These are phyloP conservation scores for Talaromyces marneffei DNA, from an alignment of 2,329 filamentous ascomycete species.

Conservation along the genomic window DNA sequence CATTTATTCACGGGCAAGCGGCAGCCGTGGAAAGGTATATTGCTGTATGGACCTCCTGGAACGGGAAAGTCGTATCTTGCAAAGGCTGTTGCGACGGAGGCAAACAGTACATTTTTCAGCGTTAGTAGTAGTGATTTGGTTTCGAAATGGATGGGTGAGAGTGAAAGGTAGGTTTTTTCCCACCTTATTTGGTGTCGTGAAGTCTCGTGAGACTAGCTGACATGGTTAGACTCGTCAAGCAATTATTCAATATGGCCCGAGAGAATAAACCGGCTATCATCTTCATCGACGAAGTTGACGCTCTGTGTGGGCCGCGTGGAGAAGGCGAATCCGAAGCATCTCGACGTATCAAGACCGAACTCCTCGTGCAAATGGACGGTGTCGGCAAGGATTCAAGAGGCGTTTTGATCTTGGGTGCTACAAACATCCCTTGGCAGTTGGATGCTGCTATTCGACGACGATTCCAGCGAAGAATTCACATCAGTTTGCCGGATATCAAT, in stretches of 20 bases:
- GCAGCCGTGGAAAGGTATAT: conserved; percentile 96
- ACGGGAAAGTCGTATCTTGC: conserved; percentile 97
- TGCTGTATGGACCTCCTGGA: conserved; percentile 91
- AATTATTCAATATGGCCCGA: conserved; percentile 94
- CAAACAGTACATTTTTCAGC: conserved; percentile 98
- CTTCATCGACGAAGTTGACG: conserved; percentile 97
- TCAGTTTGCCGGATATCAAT: conserved; percentile 79
- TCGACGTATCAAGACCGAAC: conserved; percentile 94
- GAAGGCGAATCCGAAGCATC: conserved; percentile 98
- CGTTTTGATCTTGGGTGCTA: conserved; percentile 89
- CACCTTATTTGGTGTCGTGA: not conserved
- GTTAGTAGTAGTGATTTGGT: conserved; percentile 96
- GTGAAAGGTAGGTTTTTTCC: conserved; percentile 65
- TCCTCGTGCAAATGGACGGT: conserved; percentile 98
- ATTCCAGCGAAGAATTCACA: conserved; percentile 94
- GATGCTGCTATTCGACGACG: conserved; percentile 92
- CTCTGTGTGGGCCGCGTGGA: conserved; percentile 82
- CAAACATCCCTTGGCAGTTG: conserved; percentile 98
- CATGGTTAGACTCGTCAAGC: conserved; percentile 72
- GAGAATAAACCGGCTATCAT: conserved; percentile 98
- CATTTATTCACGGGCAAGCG: conserved; percentile 93
- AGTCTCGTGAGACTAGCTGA: not conserved
- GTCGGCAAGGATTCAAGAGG: conserved; percentile 93
- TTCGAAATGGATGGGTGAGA: conserved; percentile 99
- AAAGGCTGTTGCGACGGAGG: conserved; percentile 95